Percentiles rank a stretch among this genome's conserved stretches.
Conservation (phyloP, 306 rosid genomes). For the Quercus robur region DNA sequence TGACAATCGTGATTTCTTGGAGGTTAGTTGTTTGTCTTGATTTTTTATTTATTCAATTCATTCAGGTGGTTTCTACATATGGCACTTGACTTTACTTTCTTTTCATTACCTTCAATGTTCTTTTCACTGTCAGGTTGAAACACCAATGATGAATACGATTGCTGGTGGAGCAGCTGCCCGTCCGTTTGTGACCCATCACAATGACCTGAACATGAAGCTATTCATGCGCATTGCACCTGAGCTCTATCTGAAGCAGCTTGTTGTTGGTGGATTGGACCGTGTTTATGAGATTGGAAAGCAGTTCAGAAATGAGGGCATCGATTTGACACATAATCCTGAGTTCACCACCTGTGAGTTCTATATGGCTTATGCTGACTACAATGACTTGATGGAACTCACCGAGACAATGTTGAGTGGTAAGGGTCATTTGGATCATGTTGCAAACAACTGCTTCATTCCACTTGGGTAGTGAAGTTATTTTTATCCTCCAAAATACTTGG, state of each 20-base stretch:
- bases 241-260: conserved; percentile 82
- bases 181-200: conserved; percentile 89
- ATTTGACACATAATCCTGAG: conserved; percentile 95
- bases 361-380: conserved; percentile 86
- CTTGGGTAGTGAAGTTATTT: neutral
- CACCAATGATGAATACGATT: conserved; percentile 99
- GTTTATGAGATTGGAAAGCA: conserved; percentile 99
- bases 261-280: conserved; percentile 93
- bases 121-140: conserved; percentile 68
- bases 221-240: conserved; percentile 95
- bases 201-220: conserved; percentile 82
- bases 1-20: conserved; percentile 83
- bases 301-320: conserved; percentile 96
- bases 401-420: conserved; percentile 89
- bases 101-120: conserved; percentile 16
- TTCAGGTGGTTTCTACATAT: neutral
- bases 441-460: neutral
- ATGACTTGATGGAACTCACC: conserved; percentile 79
- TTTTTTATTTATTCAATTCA: neutral
- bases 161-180: conserved; percentile 98
- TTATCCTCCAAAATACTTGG: conserved; percentile 6
- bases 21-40: conserved; percentile 53
- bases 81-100: neutral
- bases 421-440: conserved; percentile 5
- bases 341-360: conserved; percentile 96